These are phyloP conservation scores for Barnettozyma sucrosica DNA, from an alignment of 805 yeast genomes.

Conservation along the genomic window DNA sequence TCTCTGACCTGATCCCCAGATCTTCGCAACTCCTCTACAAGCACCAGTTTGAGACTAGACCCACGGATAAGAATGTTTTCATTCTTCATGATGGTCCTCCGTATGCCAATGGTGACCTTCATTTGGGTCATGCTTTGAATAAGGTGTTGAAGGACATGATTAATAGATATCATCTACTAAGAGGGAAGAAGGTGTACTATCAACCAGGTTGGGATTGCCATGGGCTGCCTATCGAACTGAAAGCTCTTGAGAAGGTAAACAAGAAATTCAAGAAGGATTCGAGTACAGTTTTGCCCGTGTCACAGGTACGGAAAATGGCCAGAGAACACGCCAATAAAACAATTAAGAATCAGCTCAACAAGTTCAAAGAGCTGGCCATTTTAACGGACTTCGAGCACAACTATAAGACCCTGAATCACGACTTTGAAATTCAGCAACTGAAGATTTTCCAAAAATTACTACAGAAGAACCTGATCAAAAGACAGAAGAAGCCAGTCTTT, in stretches of 20 bases:
- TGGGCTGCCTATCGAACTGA: constrained; percentile 93
- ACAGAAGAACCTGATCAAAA: constrained; percentile 58
- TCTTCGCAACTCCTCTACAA: constrained; percentile 56
- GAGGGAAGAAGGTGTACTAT: constrained; percentile 61
- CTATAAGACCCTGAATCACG: constrained; percentile 66
- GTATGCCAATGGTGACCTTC: constrained; percentile 92
- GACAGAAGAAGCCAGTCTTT: constrained; percentile 92
- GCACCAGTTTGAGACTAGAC: constrained; percentile 44
- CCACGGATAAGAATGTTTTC: constrained; percentile 39
- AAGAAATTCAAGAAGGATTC: constrained; percentile 30
- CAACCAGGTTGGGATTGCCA: constrained; percentile 99
- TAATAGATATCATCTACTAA: constrained; percentile 58
- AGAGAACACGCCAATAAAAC: constrained; percentile 62
- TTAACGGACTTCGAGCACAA: constrained; percentile 76
- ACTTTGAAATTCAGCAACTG: constrained; percentile 73
- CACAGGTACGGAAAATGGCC: constrained; percentile 64
- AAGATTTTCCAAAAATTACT: constrained; percentile 61
- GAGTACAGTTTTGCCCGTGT: constrained; percentile 32
- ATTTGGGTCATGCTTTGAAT: constrained; percentile 88
- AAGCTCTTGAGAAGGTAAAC: constrained; percentile 53
- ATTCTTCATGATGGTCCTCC: constrained; percentile 97
- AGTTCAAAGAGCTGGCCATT: constrained; percentile 67
- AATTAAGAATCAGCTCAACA: constrained; percentile 53
- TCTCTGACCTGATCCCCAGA: constrained; percentile 40
- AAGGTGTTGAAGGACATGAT: constrained; percentile 85